Conservation (phyloP, 345 rosid species). For the Syzygium aromaticum region DNA sequence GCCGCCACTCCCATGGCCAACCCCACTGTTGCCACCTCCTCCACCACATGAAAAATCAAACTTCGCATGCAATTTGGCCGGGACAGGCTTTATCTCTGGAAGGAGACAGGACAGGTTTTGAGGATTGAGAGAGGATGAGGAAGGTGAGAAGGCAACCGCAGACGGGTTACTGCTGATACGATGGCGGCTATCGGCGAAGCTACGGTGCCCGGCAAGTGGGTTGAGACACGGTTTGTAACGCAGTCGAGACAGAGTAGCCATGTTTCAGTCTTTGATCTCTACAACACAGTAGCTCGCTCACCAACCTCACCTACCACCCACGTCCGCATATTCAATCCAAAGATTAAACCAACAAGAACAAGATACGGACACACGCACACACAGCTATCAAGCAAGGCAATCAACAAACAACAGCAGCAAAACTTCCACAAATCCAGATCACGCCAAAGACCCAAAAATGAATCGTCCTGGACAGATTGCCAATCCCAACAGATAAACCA, state of each 20-base stretch:
- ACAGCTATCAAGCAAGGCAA: not conserved
- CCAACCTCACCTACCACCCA: conserved; percentile 6
- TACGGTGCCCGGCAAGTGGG: conserved; percentile 13
- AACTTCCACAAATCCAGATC: not conserved
- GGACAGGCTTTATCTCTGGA: not conserved
- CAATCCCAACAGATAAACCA: not conserved
- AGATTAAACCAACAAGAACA: not conserved
- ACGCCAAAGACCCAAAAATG: not conserved
- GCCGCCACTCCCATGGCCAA: conserved; percentile 20
- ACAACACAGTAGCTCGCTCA: not conserved
- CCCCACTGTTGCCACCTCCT: conserved; percentile 33
- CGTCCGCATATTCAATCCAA: not conserved
- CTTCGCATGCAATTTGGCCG: not conserved
- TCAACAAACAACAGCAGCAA: not conserved
- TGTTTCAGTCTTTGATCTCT: not conserved
- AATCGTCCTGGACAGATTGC: not conserved
- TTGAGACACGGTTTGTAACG: conserved; percentile 16
- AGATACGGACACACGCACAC: not conserved
- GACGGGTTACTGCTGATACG: conserved; percentile 9
- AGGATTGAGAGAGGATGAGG: conserved; percentile 5
- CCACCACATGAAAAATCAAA: conserved; percentile 19
- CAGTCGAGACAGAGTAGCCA: conserved; percentile 35
- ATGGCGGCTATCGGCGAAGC: conserved; percentile 8
- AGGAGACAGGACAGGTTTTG: not conserved
- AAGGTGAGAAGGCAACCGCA: conserved; percentile 3